Evolutionary conservation across 2,329 filamentous ascomycete species (phyloP).

Genomic region (Cladosporium sp.): DNA sequence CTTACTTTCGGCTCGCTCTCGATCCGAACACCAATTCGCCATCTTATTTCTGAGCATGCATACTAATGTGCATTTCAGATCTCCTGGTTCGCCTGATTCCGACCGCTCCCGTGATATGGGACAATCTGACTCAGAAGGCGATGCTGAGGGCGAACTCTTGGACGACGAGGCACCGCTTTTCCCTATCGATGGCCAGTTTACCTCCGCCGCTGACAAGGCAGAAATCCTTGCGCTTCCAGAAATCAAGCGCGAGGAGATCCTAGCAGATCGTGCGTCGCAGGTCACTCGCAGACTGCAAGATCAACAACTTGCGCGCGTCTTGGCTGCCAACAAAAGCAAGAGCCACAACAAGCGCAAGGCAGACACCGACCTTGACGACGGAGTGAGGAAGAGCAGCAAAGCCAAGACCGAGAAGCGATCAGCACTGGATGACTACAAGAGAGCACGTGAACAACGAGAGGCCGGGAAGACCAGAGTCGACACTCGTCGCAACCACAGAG

Average conservation of each 20-base stretch:
- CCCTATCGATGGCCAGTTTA: conserved; percentile 80
- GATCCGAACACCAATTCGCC: not conserved
- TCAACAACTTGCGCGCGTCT: conserved; percentile 71
- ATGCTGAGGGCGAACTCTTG: conserved; percentile 19
- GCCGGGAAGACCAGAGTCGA: conserved; percentile 43
- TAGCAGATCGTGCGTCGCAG: conserved; percentile 81
- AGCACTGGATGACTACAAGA: conserved; percentile 68
- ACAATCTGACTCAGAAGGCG: conserved; percentile 67
- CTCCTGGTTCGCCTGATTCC: conserved; percentile 42
- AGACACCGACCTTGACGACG: conserved; percentile 73
- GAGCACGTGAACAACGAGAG: conserved; percentile 57
- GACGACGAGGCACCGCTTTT: conserved; percentile 57
- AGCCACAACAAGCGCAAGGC: conserved; percentile 70
- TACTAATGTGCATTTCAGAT: not conserved
- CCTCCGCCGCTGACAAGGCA: conserved; percentile 50
- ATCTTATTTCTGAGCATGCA: conserved; percentile 18
- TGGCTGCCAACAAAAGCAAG: conserved; percentile 43
- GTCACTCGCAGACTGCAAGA: conserved; percentile 80
- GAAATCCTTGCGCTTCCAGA: conserved; percentile 82
- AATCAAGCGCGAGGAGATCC: conserved; percentile 82
- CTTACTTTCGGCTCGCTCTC: not conserved
- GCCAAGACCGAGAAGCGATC: conserved; percentile 53
- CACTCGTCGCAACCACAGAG: conserved; percentile 38
- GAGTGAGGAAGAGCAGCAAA: conserved; percentile 59
- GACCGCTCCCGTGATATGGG: conserved; percentile 84